Base-by-base conservation (phyloP, 1,284 basidiomycete genomes). In the Ceratorhiza oryzae-sativae region DNA sequence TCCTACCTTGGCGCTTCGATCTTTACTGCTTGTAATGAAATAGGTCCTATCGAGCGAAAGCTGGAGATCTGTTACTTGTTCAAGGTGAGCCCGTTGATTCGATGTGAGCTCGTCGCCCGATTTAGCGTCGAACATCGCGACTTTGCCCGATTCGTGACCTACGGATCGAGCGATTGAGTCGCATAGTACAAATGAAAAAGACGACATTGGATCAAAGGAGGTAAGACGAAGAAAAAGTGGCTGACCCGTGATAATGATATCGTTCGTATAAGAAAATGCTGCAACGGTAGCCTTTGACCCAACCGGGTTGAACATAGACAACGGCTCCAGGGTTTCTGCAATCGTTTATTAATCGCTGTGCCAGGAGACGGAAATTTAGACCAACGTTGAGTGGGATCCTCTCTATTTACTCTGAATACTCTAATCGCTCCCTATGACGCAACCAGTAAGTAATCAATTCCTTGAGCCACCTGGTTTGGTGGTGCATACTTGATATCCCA, bases 241-340 rank as follows among this genome's bases (percentile, higher is more conserved):
- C 36, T 13, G 36, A 70, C 67, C 97, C 0, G 95, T 97, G 76
- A 99, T 84, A 80, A 99, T 91, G 77, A 91, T 83, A 72, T 90
- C 87, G 48, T 92, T 90, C 27, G 88, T 86, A 65, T 91, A 87
- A 6, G 93, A 92, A 81, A 97, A 99, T 1, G 94, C 89, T 77
- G 95, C 97, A 45, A 98, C 95, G 2, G 95, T 97, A 18, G 95
- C 94, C 83, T 98, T 98, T 72, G 93, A 94, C 46, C 94, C 94
- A 73, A 92, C 84, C n/a, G 95, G 92, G 81, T 91, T 87, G 85
- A 97, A 96, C 81, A 92, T 87, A 77, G 88, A 84, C 39, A 83
- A 78, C 0, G 95, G 93, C 73, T 94, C 92, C 77, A 82, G 83
- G 73, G 88, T 84, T 82, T 96, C 93, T 95, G 80, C 30, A 55